Evolutionary conservation across 78 protist species (phyloP).

Genomic region (Bodo saltans): DNA sequence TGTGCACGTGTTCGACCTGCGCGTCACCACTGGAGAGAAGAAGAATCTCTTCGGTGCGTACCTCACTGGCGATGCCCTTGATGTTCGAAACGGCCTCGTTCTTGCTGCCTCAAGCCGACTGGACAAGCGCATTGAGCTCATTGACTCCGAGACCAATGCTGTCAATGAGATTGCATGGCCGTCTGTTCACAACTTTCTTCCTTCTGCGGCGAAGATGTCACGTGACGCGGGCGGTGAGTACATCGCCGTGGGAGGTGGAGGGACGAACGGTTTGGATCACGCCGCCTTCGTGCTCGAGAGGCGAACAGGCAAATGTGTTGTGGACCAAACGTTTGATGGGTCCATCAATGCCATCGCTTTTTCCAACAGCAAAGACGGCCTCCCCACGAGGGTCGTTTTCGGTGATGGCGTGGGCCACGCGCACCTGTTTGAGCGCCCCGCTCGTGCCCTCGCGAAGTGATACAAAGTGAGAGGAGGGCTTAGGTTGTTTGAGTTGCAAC

Average conservation of each 20-base stretch:
- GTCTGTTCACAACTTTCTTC: not conserved
- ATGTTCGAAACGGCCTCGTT: not conserved
- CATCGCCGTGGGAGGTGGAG: not conserved
- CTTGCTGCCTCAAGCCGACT: not conserved
- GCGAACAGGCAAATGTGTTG: not conserved
- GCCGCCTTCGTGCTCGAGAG: not conserved
- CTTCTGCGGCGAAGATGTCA: not conserved
- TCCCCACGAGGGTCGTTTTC: not conserved
- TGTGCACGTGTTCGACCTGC: not conserved
- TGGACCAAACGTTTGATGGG: not conserved
- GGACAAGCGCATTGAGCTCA: not conserved
- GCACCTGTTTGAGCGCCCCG: not conserved
- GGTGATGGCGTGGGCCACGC: not conserved
- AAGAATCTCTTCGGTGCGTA: not conserved
- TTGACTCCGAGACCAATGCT: not conserved
- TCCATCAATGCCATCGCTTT: not conserved
- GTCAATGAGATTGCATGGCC: not conserved
- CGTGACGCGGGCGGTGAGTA: not conserved
- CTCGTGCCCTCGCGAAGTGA: not conserved
- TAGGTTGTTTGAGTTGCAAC: not conserved
- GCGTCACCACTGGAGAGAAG: not conserved
- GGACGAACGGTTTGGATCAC: not conserved
- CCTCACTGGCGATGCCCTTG: not conserved
- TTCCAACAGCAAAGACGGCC: not conserved
- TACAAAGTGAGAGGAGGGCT: not conserved